Conservation (phyloP, 2,329 filamentous ascomycete species). For the Escovopsis sp. region DNA sequence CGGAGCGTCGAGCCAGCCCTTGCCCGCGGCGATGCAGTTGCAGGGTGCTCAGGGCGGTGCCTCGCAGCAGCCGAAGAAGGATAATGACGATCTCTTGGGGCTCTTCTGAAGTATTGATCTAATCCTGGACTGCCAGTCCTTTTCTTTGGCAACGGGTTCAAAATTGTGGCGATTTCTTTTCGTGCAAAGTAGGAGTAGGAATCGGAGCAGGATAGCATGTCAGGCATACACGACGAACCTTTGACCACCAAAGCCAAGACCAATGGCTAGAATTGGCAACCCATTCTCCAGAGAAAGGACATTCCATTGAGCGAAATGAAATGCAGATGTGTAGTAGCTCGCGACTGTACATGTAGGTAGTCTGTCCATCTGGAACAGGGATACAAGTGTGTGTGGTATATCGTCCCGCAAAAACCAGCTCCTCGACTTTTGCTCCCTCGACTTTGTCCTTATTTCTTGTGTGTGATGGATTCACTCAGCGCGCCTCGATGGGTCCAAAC, state of each 20-base stretch:
- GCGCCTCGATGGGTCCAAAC: background rate
- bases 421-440: background rate
- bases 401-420: background rate
- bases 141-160: background rate
- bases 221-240: too few relatives aligned
- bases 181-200: too few relatives aligned
- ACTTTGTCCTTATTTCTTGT: background rate
- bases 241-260: too few relatives aligned
- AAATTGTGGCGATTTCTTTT: too few relatives aligned
- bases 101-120: conserved; percentile 19
- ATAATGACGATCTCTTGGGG: conserved; percentile 44
- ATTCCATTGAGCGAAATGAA: too few relatives aligned
- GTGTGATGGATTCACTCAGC: background rate
- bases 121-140: too few relatives aligned
- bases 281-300: too few relatives aligned
- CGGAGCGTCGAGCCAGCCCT: conserved; percentile 45
- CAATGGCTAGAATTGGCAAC: too few relatives aligned
- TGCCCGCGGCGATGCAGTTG: conserved; percentile 48
- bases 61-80: conserved; percentile 36
- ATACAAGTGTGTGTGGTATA: background rate
- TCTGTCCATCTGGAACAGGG: too few relatives aligned
- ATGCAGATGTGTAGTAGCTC: too few relatives aligned
- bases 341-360: too few relatives aligned
- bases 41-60: conserved; percentile 19
- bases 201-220: too few relatives aligned